Evolutionary conservation across 2,329 filamentous ascomycete genomes (phyloP), one percentile per base, ranked within the genome.

Genomic region (Fusarium poae): DNA sequence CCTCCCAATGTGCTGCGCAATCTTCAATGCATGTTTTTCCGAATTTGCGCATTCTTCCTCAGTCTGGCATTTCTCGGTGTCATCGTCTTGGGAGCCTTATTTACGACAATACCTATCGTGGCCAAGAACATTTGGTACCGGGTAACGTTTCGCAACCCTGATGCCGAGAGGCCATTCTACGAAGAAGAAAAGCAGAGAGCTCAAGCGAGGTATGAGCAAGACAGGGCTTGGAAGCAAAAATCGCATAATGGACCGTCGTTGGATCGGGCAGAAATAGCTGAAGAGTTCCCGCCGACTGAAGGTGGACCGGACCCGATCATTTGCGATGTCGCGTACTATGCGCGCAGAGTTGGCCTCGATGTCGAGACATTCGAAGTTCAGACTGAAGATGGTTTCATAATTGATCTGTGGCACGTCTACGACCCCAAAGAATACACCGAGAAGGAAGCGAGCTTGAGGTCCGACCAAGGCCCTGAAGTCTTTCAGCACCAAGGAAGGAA

Each of bases 371-470:
- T 93, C 73, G 85, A 92, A 50, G 94, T 97, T 0, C 91, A 97
- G 78, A 97, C 95, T 0, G 94, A 97, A 77, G 95, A 98, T 74
- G 94, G 94, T 1, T 97, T 97, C 76, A 88, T 97, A 45, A 91
- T 97, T 65, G 89, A 92, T 23, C 83, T 97, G 2, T 97, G 92
- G 90, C 95, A 97, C 77, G 85, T 97, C 27, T 97, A 92, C 77
- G 91, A 97, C 67, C 95, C 95, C 0, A 86, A 85, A 49, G 91
- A 95, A 62, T 91, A 93, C 75, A 83, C 81, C 0, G 84, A 85
- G 2, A 78, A 85, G 6, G 77, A 82, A 2, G 78, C 83, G 2
- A 81, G 88, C 35, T 83, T 87, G 21, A 76, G 82, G 1, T 79
- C 86, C 18, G 84, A 86, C 6, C 67, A 63, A 52, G 87, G 87